phyloP scores from a whole-genome alignment of 1,139 yeast genomes.

The Lodderomyces margitis region DNA sequence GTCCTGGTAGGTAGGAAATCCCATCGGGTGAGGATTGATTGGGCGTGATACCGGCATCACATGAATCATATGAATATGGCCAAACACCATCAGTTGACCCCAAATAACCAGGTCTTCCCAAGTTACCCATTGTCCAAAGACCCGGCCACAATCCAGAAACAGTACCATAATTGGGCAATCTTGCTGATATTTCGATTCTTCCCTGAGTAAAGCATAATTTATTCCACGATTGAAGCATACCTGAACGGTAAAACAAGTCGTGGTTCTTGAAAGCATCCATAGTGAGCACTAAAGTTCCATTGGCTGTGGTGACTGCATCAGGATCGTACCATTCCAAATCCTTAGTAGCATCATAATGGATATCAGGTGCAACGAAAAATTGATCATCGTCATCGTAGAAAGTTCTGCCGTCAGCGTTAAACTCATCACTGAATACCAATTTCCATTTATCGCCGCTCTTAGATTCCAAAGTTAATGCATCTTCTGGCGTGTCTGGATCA shows the following conservation, averaged over 20 bases:
- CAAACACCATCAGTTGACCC: slow-evolving; percentile 83
- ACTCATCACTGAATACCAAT: slow-evolving; percentile 80
- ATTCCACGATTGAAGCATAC: slow-evolving; percentile 87
- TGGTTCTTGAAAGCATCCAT: slow-evolving; percentile 76
- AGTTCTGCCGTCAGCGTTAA: slow-evolving; percentile 77
- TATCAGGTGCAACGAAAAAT: slow-evolving; percentile 73
- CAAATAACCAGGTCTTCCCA: slow-evolving; percentile 80
- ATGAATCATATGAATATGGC: slow-evolving; percentile 82
- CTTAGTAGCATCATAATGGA: slow-evolving; percentile 75
- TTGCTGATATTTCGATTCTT: slow-evolving; percentile 63
- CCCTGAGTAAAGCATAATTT: slow-evolving; percentile 81
- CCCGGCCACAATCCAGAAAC: slow-evolving; percentile 91
- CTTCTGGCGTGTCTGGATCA: slow-evolving; percentile 76
- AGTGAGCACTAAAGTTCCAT: slow-evolving; percentile 62
- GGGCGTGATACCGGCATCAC: slow-evolving; percentile 88
- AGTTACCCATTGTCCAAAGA: slow-evolving; percentile 83
- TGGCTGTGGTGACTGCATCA: slow-evolving; percentile 68
- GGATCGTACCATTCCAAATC: slow-evolving; percentile 91
- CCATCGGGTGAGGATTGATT: slow-evolving; percentile 85
- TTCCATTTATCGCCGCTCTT: slow-evolving; percentile 61
- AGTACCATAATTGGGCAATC: slow-evolving; percentile 71
- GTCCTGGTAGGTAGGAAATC: slow-evolving; percentile 76
- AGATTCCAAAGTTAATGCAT: slow-evolving; percentile 45
- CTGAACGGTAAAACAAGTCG: slow-evolving; percentile 71
- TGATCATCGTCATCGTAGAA: slow-evolving; percentile 84